A percentile compares a stretch with the other conserved stretches of the same genome.
These are phyloP conservation scores for Agrostemma githago DNA, from an alignment of 148 eudicot genomes.

Conservation along the genomic window DNA sequence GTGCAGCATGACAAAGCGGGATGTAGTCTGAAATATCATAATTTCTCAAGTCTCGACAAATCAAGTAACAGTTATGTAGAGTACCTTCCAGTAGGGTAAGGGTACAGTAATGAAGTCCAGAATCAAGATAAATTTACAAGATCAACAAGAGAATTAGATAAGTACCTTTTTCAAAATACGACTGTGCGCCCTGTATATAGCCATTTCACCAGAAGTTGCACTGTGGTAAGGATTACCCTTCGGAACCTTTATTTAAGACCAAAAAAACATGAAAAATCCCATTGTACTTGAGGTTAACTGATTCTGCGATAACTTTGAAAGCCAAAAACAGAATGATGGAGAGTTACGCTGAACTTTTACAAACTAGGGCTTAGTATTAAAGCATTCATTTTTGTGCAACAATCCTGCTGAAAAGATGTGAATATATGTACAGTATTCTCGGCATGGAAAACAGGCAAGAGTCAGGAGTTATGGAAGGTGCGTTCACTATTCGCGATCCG, in stretches of 20 bases:
- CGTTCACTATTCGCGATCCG: neutral
- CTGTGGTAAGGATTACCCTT: slow-evolving; percentile 98
- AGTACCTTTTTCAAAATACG: slow-evolving; percentile 71
- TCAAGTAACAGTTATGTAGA: neutral
- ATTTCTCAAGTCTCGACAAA: neutral
- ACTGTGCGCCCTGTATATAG: slow-evolving; percentile 83
- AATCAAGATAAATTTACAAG: neutral
- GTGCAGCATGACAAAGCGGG: neutral
- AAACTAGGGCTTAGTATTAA: neutral
- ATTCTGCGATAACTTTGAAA: neutral
- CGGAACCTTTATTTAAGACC: slow-evolving; percentile 54
- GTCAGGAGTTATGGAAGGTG: neutral
- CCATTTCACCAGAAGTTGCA: slow-evolving; percentile 96
- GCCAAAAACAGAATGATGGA: neutral
- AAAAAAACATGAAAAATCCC: neutral
- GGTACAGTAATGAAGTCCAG: neutral
- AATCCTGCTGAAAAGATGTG: neutral
- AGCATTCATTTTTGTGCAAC: neutral
- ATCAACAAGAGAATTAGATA: slow-evolving; percentile 7
- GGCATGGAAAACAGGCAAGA: neutral
- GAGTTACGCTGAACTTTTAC: neutral
- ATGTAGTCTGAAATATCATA: neutral
- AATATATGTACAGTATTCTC: neutral
- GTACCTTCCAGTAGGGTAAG: neutral
- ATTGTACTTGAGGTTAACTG: slow-evolving; percentile 3